Evolutionary conservation across 78 protist genomes (phyloP), one percentile per base, ranked within the genome.

Genomic region (Dictyostelium citrinum): DNA sequence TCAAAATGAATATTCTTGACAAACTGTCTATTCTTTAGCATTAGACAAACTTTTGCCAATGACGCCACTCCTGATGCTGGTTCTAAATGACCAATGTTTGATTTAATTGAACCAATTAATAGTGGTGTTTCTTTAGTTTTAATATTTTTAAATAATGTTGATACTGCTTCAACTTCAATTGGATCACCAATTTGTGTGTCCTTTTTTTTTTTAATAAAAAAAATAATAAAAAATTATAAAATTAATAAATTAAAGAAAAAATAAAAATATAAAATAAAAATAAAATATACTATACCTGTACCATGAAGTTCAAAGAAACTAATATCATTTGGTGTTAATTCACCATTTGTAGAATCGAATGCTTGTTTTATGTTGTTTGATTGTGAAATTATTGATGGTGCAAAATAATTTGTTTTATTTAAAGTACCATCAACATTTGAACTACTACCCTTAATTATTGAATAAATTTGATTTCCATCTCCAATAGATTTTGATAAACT

Each of bases 261-360:
- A 43, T 43, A 43, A 43, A 6, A 43, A 43, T 0, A 39, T 10
- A 43, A 6, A 7, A 43, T 10, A 43, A 43, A 43, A 43, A n/a
- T n/a, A n/a, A 43, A 43, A 8, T 43, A 43, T 43, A 43, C 51
- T 43, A 10, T 43, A 43, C 98, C 98, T 2, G 98, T 97, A 14
- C 98, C 98, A 45, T 97, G 98, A n/a, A 96, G 80, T 67, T 97
- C 98, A 64, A 97, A 49, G n/a, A 76, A 96, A 11, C 11, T 60
- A 8, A 95, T 86, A 49, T 72, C 82, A 43, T 43, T 0, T 11
- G 1, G 58, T 70, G 67, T 1, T 35, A 76, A 3, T 33, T 39
- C 33, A n/a, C 72, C 45, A 16, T 64, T 33, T 2, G 82, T 70
- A 2, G 22, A 7, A 2, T 43, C 67, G 1, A 95, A 29, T 46